phyloP scores from a whole-genome alignment of 352 stramenopile genomes.

The Phytophthora melonis region DNA sequence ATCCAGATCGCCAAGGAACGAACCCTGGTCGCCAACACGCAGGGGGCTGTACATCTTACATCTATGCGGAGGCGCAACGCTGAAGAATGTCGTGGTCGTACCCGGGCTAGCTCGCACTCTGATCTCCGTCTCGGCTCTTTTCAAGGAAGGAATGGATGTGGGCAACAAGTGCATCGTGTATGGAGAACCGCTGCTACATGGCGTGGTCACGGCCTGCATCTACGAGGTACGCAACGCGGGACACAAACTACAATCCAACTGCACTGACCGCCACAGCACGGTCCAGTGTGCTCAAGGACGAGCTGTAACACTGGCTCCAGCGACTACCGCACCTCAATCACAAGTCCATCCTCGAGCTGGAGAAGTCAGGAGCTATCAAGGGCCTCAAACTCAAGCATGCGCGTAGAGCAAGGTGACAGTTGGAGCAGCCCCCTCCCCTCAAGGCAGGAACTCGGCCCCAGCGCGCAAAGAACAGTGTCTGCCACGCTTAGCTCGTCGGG shows the following conservation, averaged over 20 bases:
- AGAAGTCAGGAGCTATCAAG: background rate
- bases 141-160: background rate
- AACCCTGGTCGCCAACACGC: background rate
- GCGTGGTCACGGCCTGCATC: background rate
- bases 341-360: conserved; percentile 4
- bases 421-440: background rate
- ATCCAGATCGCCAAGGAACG: background rate
- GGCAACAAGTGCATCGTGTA: background rate
- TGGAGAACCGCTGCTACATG: background rate
- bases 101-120: background rate
- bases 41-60: no score
- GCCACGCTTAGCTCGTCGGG: conserved; percentile 8
- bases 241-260: no score
- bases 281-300: background rate
- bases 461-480: conserved; percentile 5
- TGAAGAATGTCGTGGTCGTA: background rate
- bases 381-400: background rate
- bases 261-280: background rate
- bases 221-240: background rate
- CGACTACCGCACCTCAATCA: background rate
- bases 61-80: background rate
- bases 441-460: background rate
- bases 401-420: background rate
- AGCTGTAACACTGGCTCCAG: conserved; percentile 10
- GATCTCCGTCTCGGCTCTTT: conserved; percentile 4